Evolutionary conservation across 2,329 filamentous ascomycete genomes (phyloP).

Genomic region (Leptographium flavum): DNA sequence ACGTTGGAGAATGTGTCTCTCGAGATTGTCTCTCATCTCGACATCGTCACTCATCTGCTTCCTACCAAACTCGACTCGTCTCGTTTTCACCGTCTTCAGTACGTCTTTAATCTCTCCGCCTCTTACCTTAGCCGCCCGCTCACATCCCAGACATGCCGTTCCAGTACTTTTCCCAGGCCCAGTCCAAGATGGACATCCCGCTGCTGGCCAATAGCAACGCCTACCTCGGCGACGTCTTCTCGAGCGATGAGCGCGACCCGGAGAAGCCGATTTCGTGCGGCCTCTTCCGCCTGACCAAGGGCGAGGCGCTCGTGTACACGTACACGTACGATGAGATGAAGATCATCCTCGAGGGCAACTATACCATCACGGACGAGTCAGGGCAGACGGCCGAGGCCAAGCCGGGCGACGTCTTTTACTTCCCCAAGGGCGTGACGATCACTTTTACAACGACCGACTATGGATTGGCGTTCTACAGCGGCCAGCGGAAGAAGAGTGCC

Average conservation of each 20-base stretch:
- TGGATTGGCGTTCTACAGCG: constrained; percentile 5
- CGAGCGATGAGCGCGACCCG: not conserved
- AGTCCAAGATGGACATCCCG: constrained; percentile 4
- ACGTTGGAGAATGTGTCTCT: no score
- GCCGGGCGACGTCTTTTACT: constrained; percentile 5
- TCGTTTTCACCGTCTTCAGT: not conserved
- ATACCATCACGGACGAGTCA: constrained; percentile 3
- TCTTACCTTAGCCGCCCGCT: not conserved
- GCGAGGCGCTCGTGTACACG: constrained; percentile 2
- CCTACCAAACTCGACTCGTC: no score
- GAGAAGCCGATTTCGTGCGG: constrained; percentile 5
- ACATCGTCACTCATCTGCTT: no score
- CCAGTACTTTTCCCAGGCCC: constrained; percentile 4
- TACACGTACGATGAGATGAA: constrained; percentile 8
- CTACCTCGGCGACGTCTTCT: constrained; percentile 6
- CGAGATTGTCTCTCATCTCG: no score
- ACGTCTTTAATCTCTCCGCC: not conserved
- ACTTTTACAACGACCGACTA: constrained; percentile 6
- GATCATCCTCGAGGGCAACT: constrained; percentile 5
- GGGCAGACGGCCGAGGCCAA: constrained; percentile 2
- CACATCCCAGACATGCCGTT: not conserved
- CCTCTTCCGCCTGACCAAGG: constrained; percentile 4
- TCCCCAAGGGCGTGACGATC: constrained; percentile 4
- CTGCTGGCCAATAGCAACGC: constrained; percentile 3
- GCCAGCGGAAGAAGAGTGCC: constrained; percentile 4